Conservation (phyloP, 1,139 yeast genomes). For the Pichia terricola region DNA sequence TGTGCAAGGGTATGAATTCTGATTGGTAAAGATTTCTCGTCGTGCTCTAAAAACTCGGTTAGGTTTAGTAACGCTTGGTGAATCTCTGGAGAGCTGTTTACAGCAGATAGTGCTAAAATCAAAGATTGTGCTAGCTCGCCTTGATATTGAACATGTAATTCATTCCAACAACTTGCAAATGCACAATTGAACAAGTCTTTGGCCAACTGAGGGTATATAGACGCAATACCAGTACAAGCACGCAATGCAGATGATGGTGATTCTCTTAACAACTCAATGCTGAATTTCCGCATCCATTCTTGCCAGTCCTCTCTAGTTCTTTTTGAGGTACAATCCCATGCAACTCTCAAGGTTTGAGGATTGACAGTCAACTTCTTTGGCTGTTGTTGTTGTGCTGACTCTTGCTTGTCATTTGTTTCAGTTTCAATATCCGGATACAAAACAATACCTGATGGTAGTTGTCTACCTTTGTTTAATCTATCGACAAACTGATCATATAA, state of each 20-base stretch:
- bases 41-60: constrained; percentile 97
- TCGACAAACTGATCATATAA: constrained; percentile 74
- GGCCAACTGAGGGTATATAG: constrained; percentile 81
- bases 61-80: constrained; percentile 80
- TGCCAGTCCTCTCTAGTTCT: constrained; percentile 95
- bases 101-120: constrained; percentile 79
- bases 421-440: constrained; percentile 59
- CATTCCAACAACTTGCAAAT: constrained; percentile 95
- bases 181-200: constrained; percentile 89
- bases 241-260: constrained; percentile 93
- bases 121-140: constrained; percentile 82
- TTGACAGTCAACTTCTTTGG: constrained; percentile 67
- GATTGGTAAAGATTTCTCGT: constrained; percentile 86
- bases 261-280: constrained; percentile 79
- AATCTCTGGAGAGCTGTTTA: constrained; percentile 93
- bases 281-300: constrained; percentile 87
- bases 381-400: constrained; percentile 53
- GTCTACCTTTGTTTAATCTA: constrained; percentile 78
- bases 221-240: constrained; percentile 87
- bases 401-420: constrained; percentile 47
- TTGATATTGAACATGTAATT: constrained; percentile 82
- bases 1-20: constrained; percentile 83
- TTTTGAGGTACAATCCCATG: constrained; percentile 90
- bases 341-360: constrained; percentile 63
- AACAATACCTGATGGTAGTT: constrained; percentile 68